phyloP scores from a whole-genome alignment of 805 yeast species.

The Tetrapisispora pingtungensis region DNA sequence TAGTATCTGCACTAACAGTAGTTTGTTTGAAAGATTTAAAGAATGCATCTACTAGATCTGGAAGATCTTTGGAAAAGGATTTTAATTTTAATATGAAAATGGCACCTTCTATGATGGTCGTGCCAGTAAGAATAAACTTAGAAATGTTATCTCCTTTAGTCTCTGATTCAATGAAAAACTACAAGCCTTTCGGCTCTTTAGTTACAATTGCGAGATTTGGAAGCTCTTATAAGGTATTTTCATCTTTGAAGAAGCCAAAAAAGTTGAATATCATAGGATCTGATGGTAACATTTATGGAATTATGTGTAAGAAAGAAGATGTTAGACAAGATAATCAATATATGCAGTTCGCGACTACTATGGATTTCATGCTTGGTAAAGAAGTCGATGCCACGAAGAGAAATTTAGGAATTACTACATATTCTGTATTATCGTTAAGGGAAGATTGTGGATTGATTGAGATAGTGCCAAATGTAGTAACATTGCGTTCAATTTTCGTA shows the following conservation, averaged over 20 bases:
- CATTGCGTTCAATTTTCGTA: constrained; percentile 54
- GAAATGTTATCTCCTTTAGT: constrained; percentile 53
- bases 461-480: constrained; percentile 68
- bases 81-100: constrained; percentile 34
- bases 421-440: constrained; percentile 79
- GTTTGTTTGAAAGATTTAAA: constrained; percentile 23
- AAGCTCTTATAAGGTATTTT: constrained; percentile 55
- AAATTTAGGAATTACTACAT: constrained; percentile 60
- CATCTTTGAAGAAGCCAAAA: constrained; percentile 82
- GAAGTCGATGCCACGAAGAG: constrained; percentile 69
- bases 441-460: constrained; percentile 88
- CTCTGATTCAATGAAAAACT: constrained; percentile 32
- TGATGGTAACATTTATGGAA: constrained; percentile 61
- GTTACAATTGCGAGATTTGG: constrained; percentile 56
- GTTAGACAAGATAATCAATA: constrained; percentile 90
- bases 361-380: constrained; percentile 59
- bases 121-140: constrained; percentile 65
- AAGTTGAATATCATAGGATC: constrained; percentile 67
- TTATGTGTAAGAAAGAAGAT: constrained; percentile 85
- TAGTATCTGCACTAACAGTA: constrained; percentile 16
- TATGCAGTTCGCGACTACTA: constrained; percentile 78
- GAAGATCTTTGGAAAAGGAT: constrained; percentile 30
- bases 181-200: constrained; percentile 38
- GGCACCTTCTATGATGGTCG: constrained; percentile 47
- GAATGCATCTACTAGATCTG: constrained; percentile 17